phyloP scores from a whole-genome alignment of 768 basidiomycete species.

The Kwoniella mangroviensis region DNA sequence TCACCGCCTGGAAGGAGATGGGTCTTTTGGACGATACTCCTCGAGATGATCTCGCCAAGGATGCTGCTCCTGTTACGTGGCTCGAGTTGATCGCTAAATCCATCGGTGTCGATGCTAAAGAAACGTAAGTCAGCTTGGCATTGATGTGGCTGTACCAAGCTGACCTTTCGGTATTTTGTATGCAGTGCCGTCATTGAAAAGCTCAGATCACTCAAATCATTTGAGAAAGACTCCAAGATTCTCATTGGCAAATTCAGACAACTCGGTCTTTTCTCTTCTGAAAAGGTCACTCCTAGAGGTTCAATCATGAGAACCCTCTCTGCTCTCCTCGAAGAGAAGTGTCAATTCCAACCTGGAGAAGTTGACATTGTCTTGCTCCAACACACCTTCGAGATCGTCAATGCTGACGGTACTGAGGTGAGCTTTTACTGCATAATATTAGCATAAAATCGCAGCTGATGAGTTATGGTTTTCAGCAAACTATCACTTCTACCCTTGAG shows the following conservation, averaged over 20 bases:
- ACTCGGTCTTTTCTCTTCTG: slow-evolving; percentile 86
- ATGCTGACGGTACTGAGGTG: slow-evolving; percentile 77
- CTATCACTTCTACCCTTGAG: slow-evolving; percentile 87
- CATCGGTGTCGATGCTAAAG: slow-evolving; percentile 70
- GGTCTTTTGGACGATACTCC: slow-evolving; percentile 79
- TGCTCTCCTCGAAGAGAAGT: slow-evolving; percentile 82
- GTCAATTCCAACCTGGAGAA: slow-evolving; percentile 88
- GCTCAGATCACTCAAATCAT: slow-evolving; percentile 71
- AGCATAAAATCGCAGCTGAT: background rate
- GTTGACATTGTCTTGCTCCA: slow-evolving; percentile 97
- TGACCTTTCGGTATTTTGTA: background rate
- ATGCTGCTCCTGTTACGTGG: slow-evolving; percentile 74
- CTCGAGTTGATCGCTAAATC: slow-evolving; percentile 78
- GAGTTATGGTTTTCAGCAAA: slow-evolving; percentile 65
- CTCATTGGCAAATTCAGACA: slow-evolving; percentile 89
- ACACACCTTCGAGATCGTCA: slow-evolving; percentile 94
- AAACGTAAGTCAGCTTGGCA: slow-evolving; percentile 64
- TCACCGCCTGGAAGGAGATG: slow-evolving; percentile 80
- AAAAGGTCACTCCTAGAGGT: slow-evolving; percentile 64
- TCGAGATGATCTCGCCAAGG: slow-evolving; percentile 72
- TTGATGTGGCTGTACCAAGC: background rate
- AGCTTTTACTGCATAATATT: slow-evolving; percentile 27
- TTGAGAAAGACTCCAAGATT: slow-evolving; percentile 68
- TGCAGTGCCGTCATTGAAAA: slow-evolving; percentile 72
- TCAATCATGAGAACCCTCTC: slow-evolving; percentile 95